Evolutionary conservation across 106 monocot species (phyloP), one percentile per base, ranked within the genome.

Genomic region (Allium cepa): DNA sequence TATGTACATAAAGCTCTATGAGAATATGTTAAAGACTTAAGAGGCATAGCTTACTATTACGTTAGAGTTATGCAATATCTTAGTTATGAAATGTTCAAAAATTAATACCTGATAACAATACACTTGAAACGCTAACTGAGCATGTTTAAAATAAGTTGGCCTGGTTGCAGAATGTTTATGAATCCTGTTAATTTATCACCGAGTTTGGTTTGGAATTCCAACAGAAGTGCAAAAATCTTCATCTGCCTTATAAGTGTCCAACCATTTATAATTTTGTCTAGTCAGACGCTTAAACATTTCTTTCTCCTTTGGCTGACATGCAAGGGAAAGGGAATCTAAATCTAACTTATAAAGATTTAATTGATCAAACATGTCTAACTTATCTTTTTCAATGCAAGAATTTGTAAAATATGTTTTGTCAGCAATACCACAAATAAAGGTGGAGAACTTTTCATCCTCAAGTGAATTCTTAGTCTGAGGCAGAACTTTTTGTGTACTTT

Each of bases 241-340:
- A 80, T 78, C 82, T 65, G 90, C 78, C 57, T 84, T 82, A 57
- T 58, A 78, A 62, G 75, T 70, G 26, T 60, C 66, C 77, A 74
- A 77, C 94, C 94, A 94, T 64, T 69, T 80, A 49, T 63, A 71
- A 64, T 78, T 78, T 66, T 90, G 84, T 26, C 57, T 75, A 36
- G 63, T 82, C 62, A 90, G 75, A 53, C 82, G 68, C 63, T 82
- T 76, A 22, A 72, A 84, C 11, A 68, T 68, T 49, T 77, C 72
- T 22, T 63, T 46, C 78, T 94, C 90, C 10, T 57, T 68, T 27
- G 68, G 62, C 45, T 75, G 75, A 70, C 80, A 71, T 4, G 3
- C 59, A 22, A 82, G 50, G 7, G 55, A 62, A 17, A 49, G 46
- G 7, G 71, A 59, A 75, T 82, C 82, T 77, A 82, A 82, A 50